These are phyloP conservation scores for Capniomyces stellatus DNA, from an alignment of 371 early-diverging fungal genomes.

Conservation along the genomic window DNA sequence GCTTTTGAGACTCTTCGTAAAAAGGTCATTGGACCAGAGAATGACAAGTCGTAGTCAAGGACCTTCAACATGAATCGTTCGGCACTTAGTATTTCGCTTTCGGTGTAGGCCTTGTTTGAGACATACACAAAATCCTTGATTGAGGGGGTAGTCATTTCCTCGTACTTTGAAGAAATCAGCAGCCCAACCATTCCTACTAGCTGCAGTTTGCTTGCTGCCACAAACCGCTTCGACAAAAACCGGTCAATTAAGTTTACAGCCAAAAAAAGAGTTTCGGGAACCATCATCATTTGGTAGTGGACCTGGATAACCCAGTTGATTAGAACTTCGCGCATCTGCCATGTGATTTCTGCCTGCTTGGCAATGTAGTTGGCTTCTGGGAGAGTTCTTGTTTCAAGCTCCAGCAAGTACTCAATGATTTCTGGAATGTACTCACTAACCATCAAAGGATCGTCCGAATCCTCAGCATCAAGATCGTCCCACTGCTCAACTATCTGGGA, in stretches of 20 bases:
- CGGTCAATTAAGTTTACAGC: slow-evolving; percentile 94
- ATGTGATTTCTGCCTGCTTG: slow-evolving; percentile 70
- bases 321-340: slow-evolving; percentile 84
- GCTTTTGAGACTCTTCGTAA: slow-evolving; percentile 76
- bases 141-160: slow-evolving; percentile 78
- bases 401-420: slow-evolving; percentile 68
- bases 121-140: slow-evolving; percentile 62
- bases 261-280: slow-evolving; percentile 93
- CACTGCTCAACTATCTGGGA: too few relatives aligned
- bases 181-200: slow-evolving; percentile 90
- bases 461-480: slow-evolving; percentile 24
- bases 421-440: slow-evolving; percentile 79
- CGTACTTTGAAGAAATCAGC: slow-evolving; percentile 93
- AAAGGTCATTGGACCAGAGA: slow-evolving; percentile 79
- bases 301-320: slow-evolving; percentile 88
- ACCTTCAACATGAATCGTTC: slow-evolving; percentile 77
- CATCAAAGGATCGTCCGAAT: slow-evolving; percentile 49
- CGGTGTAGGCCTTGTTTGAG: slow-evolving; percentile 54
- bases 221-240: slow-evolving; percentile 72
- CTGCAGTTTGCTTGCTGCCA: slow-evolving; percentile 75
- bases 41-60: slow-evolving; percentile 63
- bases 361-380: slow-evolving; percentile 68
- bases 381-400: slow-evolving; percentile 45
- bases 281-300: slow-evolving; percentile 69
- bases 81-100: slow-evolving; percentile 66